Conservation (phyloP, 306 rosid genomes). For the Notholithocarpus densiflorus region DNA sequence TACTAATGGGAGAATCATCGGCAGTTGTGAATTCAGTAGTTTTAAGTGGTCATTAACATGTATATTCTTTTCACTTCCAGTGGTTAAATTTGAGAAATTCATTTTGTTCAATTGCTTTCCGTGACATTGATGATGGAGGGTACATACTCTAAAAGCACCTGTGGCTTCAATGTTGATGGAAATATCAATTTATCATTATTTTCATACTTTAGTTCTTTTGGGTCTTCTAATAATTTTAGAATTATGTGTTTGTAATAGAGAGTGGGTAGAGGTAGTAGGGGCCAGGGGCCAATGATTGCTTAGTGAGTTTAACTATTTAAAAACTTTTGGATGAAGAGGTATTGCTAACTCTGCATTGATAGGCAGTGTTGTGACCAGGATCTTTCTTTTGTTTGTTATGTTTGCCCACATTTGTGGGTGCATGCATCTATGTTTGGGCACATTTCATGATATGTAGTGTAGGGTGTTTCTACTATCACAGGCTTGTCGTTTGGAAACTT, state of each 20-base stretch:
- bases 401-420: not conserved
- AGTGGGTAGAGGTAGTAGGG: not conserved
- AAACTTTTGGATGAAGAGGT: not conserved
- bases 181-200: not conserved
- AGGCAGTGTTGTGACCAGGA: not conserved
- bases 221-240: not conserved
- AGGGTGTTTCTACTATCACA: not conserved
- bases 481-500: not conserved
- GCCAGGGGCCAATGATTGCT: no score
- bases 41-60: not conserved
- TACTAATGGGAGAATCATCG: not conserved
- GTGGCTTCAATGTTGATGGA: not conserved
- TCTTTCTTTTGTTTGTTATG: not conserved
- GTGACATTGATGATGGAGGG: not conserved
- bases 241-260: not conserved
- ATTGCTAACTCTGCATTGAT: not conserved
- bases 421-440: not conserved
- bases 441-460: not conserved
- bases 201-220: not conserved
- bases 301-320: not conserved
- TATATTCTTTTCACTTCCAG: not conserved
- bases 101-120: not conserved
- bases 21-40: not conserved
- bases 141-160: not conserved
- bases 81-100: not conserved